A percentile compares a stretch with the other conserved stretches of the same genome.
Conservation (phyloP, 73 alveolate species). For the Paramecium sonneborni region DNA sequence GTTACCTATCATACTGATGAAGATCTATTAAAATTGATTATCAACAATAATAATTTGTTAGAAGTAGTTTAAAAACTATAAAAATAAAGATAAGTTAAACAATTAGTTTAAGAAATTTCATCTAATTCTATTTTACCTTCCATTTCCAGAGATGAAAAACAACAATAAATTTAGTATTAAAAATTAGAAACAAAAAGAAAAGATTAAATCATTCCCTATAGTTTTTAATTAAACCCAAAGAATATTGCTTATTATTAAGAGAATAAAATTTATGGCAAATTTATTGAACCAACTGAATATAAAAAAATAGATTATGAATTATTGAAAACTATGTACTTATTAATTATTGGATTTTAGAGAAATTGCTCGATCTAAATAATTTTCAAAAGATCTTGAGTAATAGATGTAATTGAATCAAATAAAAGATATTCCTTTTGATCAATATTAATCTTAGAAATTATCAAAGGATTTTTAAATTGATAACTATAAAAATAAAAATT, state of each 20-base stretch:
- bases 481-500: not conserved
- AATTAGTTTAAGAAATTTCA: not conserved
- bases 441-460: not conserved
- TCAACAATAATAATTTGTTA: not conserved
- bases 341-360: not conserved
- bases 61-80: not conserved
- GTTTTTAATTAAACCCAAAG: not conserved
- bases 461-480: too few species aligned
- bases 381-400: not conserved
- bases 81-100: not conserved
- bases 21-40: not conserved
- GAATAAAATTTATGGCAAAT: not conserved
- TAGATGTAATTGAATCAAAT: not conserved
- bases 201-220: not conserved
- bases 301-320: not conserved
- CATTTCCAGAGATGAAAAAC: not conserved
- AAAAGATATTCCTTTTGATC: not conserved
- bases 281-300: slow-evolving; percentile 1
- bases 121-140: not conserved
- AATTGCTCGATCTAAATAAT: not conserved
- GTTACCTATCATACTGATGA: not conserved
- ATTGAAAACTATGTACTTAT: not conserved
- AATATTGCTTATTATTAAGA: not conserved
- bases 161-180: not conserved
- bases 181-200: not conserved